phyloP scores from a whole-genome alignment of 306 rosid genomes.

The Abrus pulchellus region DNA sequence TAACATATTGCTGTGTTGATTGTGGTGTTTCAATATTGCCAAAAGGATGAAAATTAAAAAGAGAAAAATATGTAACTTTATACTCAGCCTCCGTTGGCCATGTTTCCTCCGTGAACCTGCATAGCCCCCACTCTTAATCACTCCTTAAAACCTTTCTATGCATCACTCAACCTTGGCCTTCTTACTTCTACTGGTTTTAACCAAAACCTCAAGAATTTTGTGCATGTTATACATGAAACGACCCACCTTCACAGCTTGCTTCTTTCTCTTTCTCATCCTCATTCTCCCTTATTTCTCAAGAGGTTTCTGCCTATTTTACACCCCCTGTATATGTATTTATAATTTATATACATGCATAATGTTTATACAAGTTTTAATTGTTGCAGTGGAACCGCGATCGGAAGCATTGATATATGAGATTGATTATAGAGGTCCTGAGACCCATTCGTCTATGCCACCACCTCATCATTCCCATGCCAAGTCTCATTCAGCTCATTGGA shows the following conservation, averaged over 20 bases:
- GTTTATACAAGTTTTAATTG: not conserved
- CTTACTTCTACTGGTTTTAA: not conserved
- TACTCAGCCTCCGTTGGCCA: slow-evolving; percentile 13
- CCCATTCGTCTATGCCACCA: slow-evolving; percentile 77
- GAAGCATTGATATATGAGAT: slow-evolving; percentile 63
- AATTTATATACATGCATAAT: not conserved
- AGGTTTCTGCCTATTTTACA: slow-evolving; percentile 48
- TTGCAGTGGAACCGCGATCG: slow-evolving; percentile 55
- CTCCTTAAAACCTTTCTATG: slow-evolving; percentile 26
- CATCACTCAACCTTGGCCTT: slow-evolving; percentile 6
- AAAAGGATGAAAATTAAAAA: slow-evolving; percentile 33
- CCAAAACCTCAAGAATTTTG: not conserved
- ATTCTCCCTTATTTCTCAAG: slow-evolving; percentile 52
- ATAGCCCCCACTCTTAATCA: not conserved
- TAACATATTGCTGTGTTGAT: slow-evolving; percentile 66
- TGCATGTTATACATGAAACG: slow-evolving; percentile 60
- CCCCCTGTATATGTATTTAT: not conserved
- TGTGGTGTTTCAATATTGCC: slow-evolving; percentile 57
- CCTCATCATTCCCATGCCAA: slow-evolving; percentile 61
- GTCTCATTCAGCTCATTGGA: slow-evolving; percentile 38
- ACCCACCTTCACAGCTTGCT: slow-evolving; percentile 42
- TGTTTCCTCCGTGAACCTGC: slow-evolving; percentile 50
- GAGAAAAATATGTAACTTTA: slow-evolving; percentile 2
- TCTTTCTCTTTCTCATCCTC: slow-evolving; percentile 60
- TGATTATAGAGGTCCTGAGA: slow-evolving; percentile 89